Percentiles rank a stretch among this genome's conserved stretches.
Conservation (phyloP, 2,329 filamentous ascomycete genomes). For the Neofusicoccum kwambonambiense region DNA sequence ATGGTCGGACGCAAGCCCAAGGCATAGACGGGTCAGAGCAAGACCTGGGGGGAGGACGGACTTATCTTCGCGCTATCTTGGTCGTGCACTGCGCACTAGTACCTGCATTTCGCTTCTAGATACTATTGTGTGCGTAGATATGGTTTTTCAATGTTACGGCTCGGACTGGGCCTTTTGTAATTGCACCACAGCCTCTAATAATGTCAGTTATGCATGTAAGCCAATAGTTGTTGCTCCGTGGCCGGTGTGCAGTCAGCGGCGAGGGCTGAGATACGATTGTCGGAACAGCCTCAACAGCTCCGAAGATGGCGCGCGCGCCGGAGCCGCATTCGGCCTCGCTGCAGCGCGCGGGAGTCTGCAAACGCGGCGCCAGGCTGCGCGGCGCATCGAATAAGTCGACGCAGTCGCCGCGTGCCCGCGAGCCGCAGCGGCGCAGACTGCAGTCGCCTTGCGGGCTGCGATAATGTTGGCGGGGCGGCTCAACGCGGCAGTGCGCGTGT, state of each 20-base stretch:
- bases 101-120: conserved; percentile 11
- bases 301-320: conserved; percentile 3
- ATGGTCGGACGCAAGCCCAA: conserved; percentile 90
- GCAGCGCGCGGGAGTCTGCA: background rate
- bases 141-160: conserved; percentile 5
- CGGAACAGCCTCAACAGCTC: conserved; percentile 15
- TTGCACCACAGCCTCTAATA: conserved; percentile 13
- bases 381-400: background rate
- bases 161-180: conserved; percentile 10
- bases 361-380: background rate
- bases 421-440: background rate
- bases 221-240: background rate
- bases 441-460: background rate
- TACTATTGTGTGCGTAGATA: conserved; percentile 9
- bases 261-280: background rate
- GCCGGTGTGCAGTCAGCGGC: background rate
- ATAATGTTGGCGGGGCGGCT: conserved; percentile 11
- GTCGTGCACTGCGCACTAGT: background rate
- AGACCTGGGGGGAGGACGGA: background rate
- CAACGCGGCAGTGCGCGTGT: conserved; percentile 7
- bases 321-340: background rate
- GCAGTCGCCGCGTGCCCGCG: background rate
- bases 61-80: background rate
- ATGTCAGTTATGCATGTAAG: background rate
- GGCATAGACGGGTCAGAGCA: background rate